These are phyloP conservation scores for Pisolithus sp. DNA, from an alignment of 768 basidiomycete genomes.

Conservation along the genomic window DNA sequence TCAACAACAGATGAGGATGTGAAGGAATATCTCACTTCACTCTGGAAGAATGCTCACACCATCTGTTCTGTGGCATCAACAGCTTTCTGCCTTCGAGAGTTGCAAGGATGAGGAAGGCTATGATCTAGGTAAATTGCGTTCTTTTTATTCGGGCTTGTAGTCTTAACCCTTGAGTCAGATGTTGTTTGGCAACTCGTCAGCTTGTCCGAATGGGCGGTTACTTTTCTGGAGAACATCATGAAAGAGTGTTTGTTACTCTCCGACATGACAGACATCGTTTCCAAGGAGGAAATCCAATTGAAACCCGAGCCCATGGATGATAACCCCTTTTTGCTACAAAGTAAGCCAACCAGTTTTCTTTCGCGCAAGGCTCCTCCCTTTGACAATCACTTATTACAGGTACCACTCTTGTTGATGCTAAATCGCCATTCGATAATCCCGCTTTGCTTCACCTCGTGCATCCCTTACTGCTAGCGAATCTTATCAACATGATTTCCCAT, in stretches of 20 bases:
- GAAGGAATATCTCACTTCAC: constrained; percentile 34
- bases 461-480: constrained; percentile 49
- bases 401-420: constrained; percentile 4
- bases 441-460: constrained; percentile 56
- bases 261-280: constrained; percentile 14
- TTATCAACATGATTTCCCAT: constrained; percentile 46
- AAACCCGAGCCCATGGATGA: constrained; percentile 26
- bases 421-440: constrained; percentile 28
- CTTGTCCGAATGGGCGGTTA: constrained; percentile 54
- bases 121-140: constrained; percentile 47
- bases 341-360: constrained; percentile 18
- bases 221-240: constrained; percentile 55
- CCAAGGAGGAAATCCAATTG: constrained; percentile 10
- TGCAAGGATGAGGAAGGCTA: constrained; percentile 56
- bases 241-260: constrained; percentile 41
- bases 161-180: constrained; percentile 34
- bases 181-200: constrained; percentile 69
- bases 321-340: constrained; percentile 15
- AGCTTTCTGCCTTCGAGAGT: constrained; percentile 58
- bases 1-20: constrained; percentile 28
- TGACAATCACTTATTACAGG: constrained; percentile 30
- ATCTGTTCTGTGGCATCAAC: constrained; percentile 58
- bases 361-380: constrained; percentile 41
- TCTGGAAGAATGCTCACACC: constrained; percentile 62
- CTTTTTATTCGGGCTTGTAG: background rate